These are phyloP conservation scores for Phytophthora quininea DNA, from an alignment of 352 stramenopile genomes.

Conservation along the genomic window DNA sequence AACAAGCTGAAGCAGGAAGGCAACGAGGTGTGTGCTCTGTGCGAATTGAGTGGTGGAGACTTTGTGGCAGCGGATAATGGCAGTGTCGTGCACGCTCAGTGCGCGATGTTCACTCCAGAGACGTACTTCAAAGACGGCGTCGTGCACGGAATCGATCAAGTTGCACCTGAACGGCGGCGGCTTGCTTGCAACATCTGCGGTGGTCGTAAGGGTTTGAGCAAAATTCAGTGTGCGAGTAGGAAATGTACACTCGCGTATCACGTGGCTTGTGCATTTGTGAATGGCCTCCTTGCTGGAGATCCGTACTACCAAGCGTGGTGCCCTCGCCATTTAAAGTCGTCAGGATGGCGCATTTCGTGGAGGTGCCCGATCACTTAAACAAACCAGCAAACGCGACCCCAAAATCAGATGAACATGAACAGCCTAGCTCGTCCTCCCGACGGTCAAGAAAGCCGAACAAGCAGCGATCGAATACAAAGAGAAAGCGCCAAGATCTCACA, in stretches of 20 bases:
- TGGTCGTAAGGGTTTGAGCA: conserved; percentile 70
- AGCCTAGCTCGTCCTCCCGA: conserved; percentile 12
- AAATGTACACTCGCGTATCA: conserved; percentile 74
- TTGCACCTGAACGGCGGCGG: conserved; percentile 51
- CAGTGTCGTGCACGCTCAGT: conserved; percentile 75
- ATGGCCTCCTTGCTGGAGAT: conserved; percentile 63
- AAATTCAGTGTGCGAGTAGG: conserved; percentile 77
- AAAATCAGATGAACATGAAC: not conserved
- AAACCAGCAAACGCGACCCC: conserved; percentile 21
- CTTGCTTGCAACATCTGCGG: conserved; percentile 71
- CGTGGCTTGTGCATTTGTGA: conserved; percentile 77
- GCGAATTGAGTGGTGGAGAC: conserved; percentile 76
- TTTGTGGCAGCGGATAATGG: conserved; percentile 72
- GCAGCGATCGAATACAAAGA: conserved; percentile 27
- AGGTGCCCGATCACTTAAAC: conserved; percentile 67
- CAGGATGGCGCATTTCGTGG: conserved; percentile 69
- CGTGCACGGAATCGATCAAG: conserved; percentile 61
- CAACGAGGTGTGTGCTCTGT: conserved; percentile 72
- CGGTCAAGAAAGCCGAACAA: conserved; percentile 24
- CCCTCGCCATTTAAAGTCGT: conserved; percentile 75
- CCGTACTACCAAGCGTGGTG: conserved; percentile 82
- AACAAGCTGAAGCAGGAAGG: conserved; percentile 80
- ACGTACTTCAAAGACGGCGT: conserved; percentile 81
- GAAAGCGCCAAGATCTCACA: conserved; percentile 37
- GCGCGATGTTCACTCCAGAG: conserved; percentile 85